A percentile compares a stretch with the other conserved stretches of the same genome.
phyloP scores from a whole-genome alignment of 495 filamentous ascomycete genomes.

The Cenococcum geophilum region DNA sequence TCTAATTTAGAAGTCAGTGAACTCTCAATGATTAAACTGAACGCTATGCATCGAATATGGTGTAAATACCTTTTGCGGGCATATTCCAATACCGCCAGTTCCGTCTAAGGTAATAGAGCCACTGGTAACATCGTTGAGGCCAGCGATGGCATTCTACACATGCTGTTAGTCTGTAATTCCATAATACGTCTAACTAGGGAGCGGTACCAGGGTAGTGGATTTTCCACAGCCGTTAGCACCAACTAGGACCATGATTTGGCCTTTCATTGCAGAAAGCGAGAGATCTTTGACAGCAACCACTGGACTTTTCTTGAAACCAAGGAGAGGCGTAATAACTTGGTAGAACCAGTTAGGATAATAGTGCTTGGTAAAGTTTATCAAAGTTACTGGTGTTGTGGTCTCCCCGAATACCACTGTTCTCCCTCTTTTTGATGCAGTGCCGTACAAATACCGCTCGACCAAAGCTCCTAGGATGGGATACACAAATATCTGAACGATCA shows the following conservation, averaged over 20 bases:
- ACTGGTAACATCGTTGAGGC: constrained; percentile 61
- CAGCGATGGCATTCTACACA: constrained; percentile 63
- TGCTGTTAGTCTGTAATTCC: background rate
- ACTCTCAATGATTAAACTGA: background rate
- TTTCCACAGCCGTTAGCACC: constrained; percentile 87
- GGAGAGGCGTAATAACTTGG: constrained; percentile 39
- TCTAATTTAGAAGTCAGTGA: constrained; percentile 36
- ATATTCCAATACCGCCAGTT: constrained; percentile 70
- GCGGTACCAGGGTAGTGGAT: constrained; percentile 59
- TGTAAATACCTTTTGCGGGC: constrained; percentile 48
- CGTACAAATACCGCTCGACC: constrained; percentile 67
- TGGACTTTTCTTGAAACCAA: constrained; percentile 49
- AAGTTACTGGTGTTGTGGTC: constrained; percentile 42
- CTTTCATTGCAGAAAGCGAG: constrained; percentile 57
- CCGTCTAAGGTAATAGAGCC: constrained; percentile 67
- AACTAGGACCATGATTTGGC: constrained; percentile 74
- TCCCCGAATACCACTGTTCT: constrained; percentile 43
- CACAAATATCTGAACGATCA: constrained; percentile 63
- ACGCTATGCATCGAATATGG: background rate
- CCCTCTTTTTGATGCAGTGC: constrained; percentile 55
- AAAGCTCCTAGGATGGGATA: constrained; percentile 66
- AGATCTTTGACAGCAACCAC: constrained; percentile 69
- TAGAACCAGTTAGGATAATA: constrained; percentile 61
- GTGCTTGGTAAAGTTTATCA: constrained; percentile 64
- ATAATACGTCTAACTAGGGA: background rate